Conservation (phyloP, 345 rosid species). For the Gossypium bickii region DNA sequence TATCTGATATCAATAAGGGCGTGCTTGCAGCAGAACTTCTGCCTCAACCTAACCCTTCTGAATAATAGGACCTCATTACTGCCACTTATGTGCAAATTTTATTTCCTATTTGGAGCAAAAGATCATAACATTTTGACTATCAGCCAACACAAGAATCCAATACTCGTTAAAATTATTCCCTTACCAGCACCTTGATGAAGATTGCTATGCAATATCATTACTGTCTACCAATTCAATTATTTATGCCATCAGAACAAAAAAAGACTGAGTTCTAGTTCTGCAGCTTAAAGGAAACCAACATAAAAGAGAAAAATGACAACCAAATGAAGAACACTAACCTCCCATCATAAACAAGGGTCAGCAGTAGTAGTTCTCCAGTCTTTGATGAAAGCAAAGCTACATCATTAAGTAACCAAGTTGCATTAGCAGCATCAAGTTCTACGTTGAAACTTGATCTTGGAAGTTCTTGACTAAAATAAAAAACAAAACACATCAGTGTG, state of each 20-base stretch:
- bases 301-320: neutral
- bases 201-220: neutral
- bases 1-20: neutral
- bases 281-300: neutral
- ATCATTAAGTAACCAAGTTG: conserved; percentile 74
- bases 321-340: conserved; percentile 40
- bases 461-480: conserved; percentile 72
- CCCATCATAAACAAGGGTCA: conserved; percentile 91
- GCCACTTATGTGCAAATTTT: neutral
- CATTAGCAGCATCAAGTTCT: conserved; percentile 96
- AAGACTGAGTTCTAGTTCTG: neutral
- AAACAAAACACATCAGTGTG: conserved; percentile 7
- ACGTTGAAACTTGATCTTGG: conserved; percentile 79
- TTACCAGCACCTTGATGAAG: neutral
- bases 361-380: conserved; percentile 79
- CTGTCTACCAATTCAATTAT: conserved; percentile 1
- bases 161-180: neutral
- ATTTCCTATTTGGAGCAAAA: neutral
- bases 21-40: neutral
- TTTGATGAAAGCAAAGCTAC: conserved; percentile 87
- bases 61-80: neutral
- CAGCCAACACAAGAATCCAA: neutral
- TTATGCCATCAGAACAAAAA: conserved; percentile 11
- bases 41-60: neutral
- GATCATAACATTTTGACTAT: neutral